Base-by-base conservation (phyloP, 176 grass and related monocot species). In the Saccharum spontaneum region DNA sequence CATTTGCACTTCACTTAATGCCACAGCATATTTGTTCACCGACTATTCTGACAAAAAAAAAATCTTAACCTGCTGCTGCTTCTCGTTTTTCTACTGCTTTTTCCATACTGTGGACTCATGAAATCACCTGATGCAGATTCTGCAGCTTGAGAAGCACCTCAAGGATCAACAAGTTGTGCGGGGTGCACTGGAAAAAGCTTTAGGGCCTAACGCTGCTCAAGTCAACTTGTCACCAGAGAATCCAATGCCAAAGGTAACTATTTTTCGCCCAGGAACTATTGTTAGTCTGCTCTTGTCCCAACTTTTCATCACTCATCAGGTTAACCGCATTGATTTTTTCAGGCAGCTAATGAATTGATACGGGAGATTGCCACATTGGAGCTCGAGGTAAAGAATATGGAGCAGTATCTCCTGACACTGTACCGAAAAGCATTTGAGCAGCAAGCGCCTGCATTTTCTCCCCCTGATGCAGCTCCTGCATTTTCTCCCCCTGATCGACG, bases 311-410 rank as follows among this genome's bases (percentile, higher is more conserved):
- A 17, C 72, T 65, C 17, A 85, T 50, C 37, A 6, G 12, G 34
- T 70, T 20, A 23, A 30, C 8, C 7, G 12, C 23, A 10, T 82
- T 4, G 36, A 22, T 78, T 67, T 86, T 86, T 84, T 84, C 82
- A 99, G 97, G 82, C 88, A 3, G 82, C 97, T 48, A 99, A 94
- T 60, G 92, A 97, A 86, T 78, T 99, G 82, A 94, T 99, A 79
- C 86, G 93, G 78, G 97, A 99, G 89, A 99, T 99, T 54, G 84
- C 97, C 20, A 83, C 91, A 34, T 66, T 99, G 23, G 97, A 97
- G 83, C 84, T 96, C 2, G 97, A 99, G 82, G 97, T 99, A 10
- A 99, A 93, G 91, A 87, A 97, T 76, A 87, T 99, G 94, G 97
- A 99, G 90, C 94, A 94, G 79, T 99, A 99, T 88, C 90, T 99